Evolutionary conservation across 306 rosid species (phyloP), one percentile per base, ranked within the genome.

Genomic region (Datisca glomerata): DNA sequence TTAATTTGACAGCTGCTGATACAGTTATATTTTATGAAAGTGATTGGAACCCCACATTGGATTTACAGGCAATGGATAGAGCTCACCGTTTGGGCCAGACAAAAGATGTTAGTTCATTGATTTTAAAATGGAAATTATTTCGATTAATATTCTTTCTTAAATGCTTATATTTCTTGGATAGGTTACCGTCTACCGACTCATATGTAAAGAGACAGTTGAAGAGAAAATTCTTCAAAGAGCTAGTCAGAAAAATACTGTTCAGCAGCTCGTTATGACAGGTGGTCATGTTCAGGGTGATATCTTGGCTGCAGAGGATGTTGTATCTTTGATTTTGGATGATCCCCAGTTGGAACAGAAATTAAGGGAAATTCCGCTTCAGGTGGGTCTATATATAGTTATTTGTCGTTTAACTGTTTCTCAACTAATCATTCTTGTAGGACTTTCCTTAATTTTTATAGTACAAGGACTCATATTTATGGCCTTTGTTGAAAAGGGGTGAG

Each of bases 11-110:
- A 59, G 98, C 98, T 25, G 98, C 98, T 32, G 98, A 89, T 53
- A 89, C 98, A 5, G 98, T 89, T 71, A 84, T 89, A 65, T 89
- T 89, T 64, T 89, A 89, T 47, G 98, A 89, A 74, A 89, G 91
- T 77, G 98, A 89, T 73, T 89, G 98, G 98, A 89, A 89, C 72
- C 98, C 98, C 22, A 89, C 98, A 21, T 52, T 84, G 78, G 98
- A 89, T 73, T 60, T 78, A 54, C 98, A 89, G 58, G 98, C 98
- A 19, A 89, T 89, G 98, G 98, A 89, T 51, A 80, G 98, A 80
- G 98, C 98, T 75, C 98, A 89, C 69, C 87, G 98, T 11, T 54
- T 89, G 84, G 98, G 98, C 53, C 98, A 89, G 60, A 89, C 98
- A 55, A 89, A 63, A 89, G 93, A 89, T 64, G 98, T 89, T 58